phyloP scores from a whole-genome alignment of 208 protist species.

The Crithidia sp. region DNA sequence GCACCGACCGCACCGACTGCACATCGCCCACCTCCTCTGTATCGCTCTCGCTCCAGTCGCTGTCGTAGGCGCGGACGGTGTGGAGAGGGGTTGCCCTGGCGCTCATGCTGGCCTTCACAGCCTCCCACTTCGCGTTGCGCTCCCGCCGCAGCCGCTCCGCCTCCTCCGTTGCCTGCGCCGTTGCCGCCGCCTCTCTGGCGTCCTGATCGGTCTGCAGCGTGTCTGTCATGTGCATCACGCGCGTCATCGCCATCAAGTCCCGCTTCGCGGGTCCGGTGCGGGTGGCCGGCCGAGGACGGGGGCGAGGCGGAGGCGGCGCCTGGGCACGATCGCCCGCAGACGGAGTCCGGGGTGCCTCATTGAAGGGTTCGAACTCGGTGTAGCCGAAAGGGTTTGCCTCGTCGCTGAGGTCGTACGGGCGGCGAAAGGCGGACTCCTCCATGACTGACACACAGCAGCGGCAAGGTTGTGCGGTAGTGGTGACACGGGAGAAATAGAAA shows the following conservation, averaged over 20 bases:
- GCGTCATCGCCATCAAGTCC: conserved; percentile 20
- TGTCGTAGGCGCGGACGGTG: conserved; percentile 28
- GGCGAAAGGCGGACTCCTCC: conserved; percentile 3
- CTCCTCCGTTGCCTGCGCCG: background rate
- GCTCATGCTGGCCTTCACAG: conserved; percentile 45
- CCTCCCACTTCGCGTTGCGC: conserved; percentile 40
- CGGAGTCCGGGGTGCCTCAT: background rate
- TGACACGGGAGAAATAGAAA: background rate
- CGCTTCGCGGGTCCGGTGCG: conserved; percentile 7
- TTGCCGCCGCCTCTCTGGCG: conserved; percentile 2
- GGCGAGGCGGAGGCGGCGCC: background rate
- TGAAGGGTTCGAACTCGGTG: conserved; percentile 16
- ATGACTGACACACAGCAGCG: conserved; percentile 1
- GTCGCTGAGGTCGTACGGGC: conserved; percentile 16
- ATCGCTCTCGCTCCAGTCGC: conserved; percentile 28
- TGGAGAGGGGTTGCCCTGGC: conserved; percentile 10
- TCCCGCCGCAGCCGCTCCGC: conserved; percentile 26
- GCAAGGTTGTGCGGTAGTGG: background rate
- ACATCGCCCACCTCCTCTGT: conserved; percentile 23
- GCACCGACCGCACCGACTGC: background rate
- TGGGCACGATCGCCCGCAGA: too few relatives aligned
- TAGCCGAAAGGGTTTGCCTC: conserved; percentile 26
- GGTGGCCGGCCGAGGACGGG: background rate
- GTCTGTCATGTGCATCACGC: conserved; percentile 23
- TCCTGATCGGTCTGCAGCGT: conserved; percentile 31